Evolutionary conservation across 106 monocot genomes (phyloP), one percentile per base, ranked within the genome.

Genomic region (Alisma plantagoaquatica): DNA sequence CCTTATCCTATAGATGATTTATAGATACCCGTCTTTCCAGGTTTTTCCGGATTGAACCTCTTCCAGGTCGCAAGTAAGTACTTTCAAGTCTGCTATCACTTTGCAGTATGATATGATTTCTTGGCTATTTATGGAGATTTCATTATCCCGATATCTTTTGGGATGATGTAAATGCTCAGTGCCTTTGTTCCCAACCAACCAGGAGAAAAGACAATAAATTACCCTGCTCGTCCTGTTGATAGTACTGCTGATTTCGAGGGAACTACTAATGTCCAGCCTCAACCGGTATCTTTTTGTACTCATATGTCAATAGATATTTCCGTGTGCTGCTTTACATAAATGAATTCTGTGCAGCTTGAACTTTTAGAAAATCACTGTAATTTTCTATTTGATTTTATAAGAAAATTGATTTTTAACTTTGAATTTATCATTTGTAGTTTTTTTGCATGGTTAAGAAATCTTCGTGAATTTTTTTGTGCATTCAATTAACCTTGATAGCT

Each of bases 51-150:
- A 77, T 96, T 53, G 94, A 96, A 61, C 94, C 94, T 65, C 65
- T 81, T 49, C 94, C 94, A 33, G 94, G 94, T 20, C 83, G 94
- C 59, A 96, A 96, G 94, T 96, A 78, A 87, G 94, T 71, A 18
- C 25, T 65, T 29, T 53, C 3, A 61, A 53, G 23, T 23, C 14
- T 49, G 23, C 20, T 24, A 31, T 58, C 38, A 32, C 31, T 21
- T 8, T 54, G n/a, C 26, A 58, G 53, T 41, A 33, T 53, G 45
- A 62, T 63, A 8, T 11, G 45, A 48, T 44, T 43, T 57, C 53
- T 75, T 18, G 53, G 27, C 3, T 18, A 54, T 67, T 18, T n/a
- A n/a, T n/a, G n/a, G n/a, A n/a, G n/a, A n/a, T n/a, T n/a, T n/a
- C n/a, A n/a, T n/a, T n/a, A n/a, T n/a, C n/a, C n/a, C n/a, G n/a